Evolutionary conservation across 2,329 filamentous ascomycete genomes (phyloP).

Genomic region (Colletotrichum theobromicola): DNA sequence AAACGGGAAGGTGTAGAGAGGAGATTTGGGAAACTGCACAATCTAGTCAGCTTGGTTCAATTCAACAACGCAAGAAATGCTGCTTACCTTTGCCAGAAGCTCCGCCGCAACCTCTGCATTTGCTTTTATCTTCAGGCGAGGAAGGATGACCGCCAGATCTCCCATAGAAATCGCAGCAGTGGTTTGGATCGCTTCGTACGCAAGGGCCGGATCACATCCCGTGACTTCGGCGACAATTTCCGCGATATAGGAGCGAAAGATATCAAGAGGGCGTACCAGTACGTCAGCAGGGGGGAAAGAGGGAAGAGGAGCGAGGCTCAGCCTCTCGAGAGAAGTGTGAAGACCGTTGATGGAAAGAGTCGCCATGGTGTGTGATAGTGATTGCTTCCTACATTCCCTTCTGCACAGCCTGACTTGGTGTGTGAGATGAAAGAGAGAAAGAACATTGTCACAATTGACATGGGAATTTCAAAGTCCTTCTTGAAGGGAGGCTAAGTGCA

Average conservation of each 20-base stretch:
- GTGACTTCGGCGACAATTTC: constrained; percentile 23
- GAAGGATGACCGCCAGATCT: constrained; percentile 35
- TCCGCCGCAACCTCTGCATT: constrained; percentile 9
- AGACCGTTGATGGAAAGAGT: constrained; percentile 66
- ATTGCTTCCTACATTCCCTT: neutral
- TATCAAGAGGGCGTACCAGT: constrained; percentile 31
- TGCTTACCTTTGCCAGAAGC: neutral
- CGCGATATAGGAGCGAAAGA: constrained; percentile 33
- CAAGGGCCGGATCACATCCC: constrained; percentile 24
- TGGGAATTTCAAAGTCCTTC: neutral
- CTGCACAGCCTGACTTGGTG: neutral
- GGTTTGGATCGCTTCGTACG: constrained; percentile 35
- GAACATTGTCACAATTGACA: neutral
- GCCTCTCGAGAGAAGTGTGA: constrained; percentile 62
- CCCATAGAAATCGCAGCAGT: constrained; percentile 29
- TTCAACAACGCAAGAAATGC: fast-evolving
- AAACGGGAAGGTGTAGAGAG: constrained; percentile 60
- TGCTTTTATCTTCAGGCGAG: constrained; percentile 30
- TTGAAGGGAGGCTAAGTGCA: neutral
- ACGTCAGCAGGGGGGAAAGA: constrained; percentile 25
- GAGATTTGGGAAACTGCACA: constrained; percentile 59
- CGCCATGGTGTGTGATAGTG: constrained; percentile 35
- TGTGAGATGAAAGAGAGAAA: neutral
- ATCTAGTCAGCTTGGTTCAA: neutral
- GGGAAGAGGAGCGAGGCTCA: constrained; percentile 48